phyloP scores from a whole-genome alignment of 371 early-diverging fungal genomes.

The Mortierella sp. region DNA sequence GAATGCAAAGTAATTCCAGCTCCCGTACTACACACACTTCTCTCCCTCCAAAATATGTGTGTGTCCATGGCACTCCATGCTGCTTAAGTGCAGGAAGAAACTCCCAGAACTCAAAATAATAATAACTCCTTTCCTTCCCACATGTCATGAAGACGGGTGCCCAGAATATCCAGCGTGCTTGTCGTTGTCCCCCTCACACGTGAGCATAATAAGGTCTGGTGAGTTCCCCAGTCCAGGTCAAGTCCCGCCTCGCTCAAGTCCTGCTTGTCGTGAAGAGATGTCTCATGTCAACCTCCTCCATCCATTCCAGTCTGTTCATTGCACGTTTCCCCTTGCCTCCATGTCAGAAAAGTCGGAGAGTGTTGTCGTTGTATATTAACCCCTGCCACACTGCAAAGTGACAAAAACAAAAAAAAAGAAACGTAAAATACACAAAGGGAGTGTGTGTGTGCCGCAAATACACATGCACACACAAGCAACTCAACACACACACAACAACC shows the following conservation, averaged over 20 bases:
- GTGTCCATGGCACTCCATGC: not conserved
- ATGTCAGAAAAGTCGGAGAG: not conserved
- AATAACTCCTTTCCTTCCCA: not conserved
- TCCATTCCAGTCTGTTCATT: not conserved
- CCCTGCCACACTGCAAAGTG: slow-evolving; percentile 9
- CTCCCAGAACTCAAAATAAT: not conserved
- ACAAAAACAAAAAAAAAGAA: not conserved
- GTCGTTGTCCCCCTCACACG: not conserved
- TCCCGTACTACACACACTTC: not conserved
- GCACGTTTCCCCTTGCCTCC: not conserved
- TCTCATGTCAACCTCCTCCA: not conserved
- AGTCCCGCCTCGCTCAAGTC: no score
- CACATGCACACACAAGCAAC: not conserved
- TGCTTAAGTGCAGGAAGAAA: not conserved
- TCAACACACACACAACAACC: not conserved
- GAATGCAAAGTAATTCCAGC: not conserved
- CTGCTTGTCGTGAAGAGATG: not conserved
- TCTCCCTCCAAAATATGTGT: not conserved
- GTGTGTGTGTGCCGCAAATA: not conserved
- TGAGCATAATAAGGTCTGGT: not conserved
- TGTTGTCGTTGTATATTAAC: not conserved
- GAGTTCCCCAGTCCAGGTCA: not conserved
- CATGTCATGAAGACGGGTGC: no score
- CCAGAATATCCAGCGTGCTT: not conserved
- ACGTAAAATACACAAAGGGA: not conserved